Percentiles rank a stretch among this genome's conserved stretches.
These are phyloP conservation scores for Aschersonia sp. DNA, from an alignment of 2,329 filamentous ascomycete species.

Conservation along the genomic window DNA sequence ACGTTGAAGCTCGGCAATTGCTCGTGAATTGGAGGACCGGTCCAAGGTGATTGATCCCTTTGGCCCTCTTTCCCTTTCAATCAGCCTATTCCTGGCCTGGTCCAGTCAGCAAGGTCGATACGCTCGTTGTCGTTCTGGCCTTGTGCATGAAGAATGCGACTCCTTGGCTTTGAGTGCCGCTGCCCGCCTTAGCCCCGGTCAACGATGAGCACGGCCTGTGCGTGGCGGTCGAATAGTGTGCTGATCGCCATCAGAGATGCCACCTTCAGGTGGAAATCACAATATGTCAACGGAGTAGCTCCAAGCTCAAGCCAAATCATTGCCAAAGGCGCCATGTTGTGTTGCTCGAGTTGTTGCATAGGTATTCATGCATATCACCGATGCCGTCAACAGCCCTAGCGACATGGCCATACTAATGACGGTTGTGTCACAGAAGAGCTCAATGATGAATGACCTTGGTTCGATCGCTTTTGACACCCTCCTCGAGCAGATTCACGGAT, in stretches of 20 bases:
- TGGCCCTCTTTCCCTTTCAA: conserved; percentile 24
- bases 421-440: conserved; percentile 47
- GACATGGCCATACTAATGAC: conserved; percentile 39
- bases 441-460: conserved; percentile 31
- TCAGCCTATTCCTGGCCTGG: background rate
- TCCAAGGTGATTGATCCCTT: conserved; percentile 42
- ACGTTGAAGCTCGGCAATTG: conserved; percentile 42
- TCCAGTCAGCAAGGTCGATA: background rate
- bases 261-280: background rate
- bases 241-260: conserved; percentile 17
- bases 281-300: background rate
- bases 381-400: conserved; percentile 21
- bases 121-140: conserved; percentile 18
- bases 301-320: conserved; percentile 19
- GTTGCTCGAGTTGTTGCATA: conserved; percentile 31
- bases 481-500: conserved; percentile 33
- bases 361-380: conserved; percentile 25
- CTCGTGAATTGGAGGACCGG: conserved; percentile 40
- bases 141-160: conserved; percentile 14
- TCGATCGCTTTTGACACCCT: conserved; percentile 24
- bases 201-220: conserved; percentile 18
- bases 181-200: conserved; percentile 16
- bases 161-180: conserved; percentile 15
- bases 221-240: conserved; percentile 16
- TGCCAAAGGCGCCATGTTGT: conserved; percentile 17